Conservation (phyloP, 2,329 filamentous ascomycete genomes). For the Beauveria australis region DNA sequence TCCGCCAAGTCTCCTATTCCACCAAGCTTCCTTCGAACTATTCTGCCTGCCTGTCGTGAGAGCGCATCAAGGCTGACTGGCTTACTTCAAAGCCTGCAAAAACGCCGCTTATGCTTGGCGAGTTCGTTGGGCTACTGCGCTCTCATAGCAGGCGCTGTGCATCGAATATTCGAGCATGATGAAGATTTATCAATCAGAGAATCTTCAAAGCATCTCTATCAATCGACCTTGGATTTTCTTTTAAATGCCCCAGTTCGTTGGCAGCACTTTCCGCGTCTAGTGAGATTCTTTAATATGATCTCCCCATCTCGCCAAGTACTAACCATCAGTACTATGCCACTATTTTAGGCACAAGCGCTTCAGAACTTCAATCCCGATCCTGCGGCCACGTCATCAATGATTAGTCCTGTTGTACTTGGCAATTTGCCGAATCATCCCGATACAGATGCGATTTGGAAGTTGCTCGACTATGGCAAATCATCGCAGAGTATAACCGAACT, state of each 20-base stretch:
- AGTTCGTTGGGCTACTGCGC: neutral
- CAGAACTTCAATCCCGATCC: neutral
- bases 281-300: neutral
- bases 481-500: neutral
- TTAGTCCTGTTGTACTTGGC: neutral
- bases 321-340: neutral
- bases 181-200: neutral
- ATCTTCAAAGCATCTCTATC: neutral
- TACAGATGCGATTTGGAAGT: neutral
- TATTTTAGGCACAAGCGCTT: neutral
- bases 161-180: neutral
- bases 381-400: neutral
- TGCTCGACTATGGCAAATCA: neutral
- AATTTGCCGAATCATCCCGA: neutral
- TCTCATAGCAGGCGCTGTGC: neutral
- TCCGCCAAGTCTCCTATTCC: neutral
- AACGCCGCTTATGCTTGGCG: neutral
- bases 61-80: neutral
- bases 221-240: neutral
- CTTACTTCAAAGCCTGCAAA: neutral
- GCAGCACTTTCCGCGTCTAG: neutral
- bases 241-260: neutral
- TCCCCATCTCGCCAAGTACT: neutral
- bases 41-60: neutral
- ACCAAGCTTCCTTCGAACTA: neutral